Evolutionary conservation across 176 grass and related monocot genomes (phyloP).

Genomic region (Typha latifolia): DNA sequence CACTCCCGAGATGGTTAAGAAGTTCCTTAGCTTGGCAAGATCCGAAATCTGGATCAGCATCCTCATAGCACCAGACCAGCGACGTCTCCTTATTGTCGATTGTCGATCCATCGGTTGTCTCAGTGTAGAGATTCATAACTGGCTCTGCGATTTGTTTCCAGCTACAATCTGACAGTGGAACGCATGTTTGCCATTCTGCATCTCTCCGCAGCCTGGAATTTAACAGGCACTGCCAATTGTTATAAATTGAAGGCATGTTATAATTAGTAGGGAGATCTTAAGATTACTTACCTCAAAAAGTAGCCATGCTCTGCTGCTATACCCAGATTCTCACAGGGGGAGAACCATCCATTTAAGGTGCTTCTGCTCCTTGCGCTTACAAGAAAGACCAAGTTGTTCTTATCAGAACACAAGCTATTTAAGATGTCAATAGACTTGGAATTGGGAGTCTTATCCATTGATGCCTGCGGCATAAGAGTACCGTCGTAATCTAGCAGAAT

Average conservation of each 20-base stretch:
- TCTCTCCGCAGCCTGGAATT: slow-evolving; percentile 7
- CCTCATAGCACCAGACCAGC: slow-evolving; percentile 11
- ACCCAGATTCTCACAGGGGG: slow-evolving; percentile 9
- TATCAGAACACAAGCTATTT: slow-evolving; percentile 1
- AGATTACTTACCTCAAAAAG: slow-evolving; percentile 11
- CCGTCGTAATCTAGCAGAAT: slow-evolving; percentile 19
- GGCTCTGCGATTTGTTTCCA: slow-evolving; percentile 17
- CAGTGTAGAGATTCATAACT: slow-evolving; percentile 5
- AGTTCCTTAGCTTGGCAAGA: slow-evolving; percentile 18
- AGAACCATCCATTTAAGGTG: slow-evolving; percentile 5
- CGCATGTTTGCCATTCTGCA: slow-evolving; percentile 4
- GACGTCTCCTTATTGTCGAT: slow-evolving; percentile 13
- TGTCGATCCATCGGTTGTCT: slow-evolving; percentile 13
- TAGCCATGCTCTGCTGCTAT: slow-evolving; percentile 17
- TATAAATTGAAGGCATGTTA: too few species aligned
- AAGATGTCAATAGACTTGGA: not conserved
- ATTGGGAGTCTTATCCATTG: not conserved
- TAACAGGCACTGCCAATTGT: not conserved
- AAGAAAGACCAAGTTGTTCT: slow-evolving; percentile 4
- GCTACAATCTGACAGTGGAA: not conserved
- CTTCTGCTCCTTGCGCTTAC: slow-evolving; percentile 12
- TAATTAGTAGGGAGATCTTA: not conserved
- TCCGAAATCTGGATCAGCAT: slow-evolving; percentile 18
- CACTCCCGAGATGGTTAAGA: slow-evolving; percentile 15
- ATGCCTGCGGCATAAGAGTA: slow-evolving; percentile 7